Conservation (phyloP, 2,329 filamentous ascomycete species). For the Aspergillus uvarum region DNA sequence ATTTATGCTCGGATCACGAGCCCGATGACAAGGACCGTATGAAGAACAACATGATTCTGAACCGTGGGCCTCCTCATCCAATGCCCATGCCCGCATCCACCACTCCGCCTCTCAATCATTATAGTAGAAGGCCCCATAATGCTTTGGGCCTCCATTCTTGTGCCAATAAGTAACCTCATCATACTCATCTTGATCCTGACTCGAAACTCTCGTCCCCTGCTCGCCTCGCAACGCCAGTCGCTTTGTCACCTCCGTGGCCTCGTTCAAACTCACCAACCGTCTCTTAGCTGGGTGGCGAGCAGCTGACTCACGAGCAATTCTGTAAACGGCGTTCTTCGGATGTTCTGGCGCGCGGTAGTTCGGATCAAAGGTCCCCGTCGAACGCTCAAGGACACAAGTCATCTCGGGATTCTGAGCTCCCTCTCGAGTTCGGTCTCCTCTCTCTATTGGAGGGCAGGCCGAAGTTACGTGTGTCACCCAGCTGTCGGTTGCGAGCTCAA, state of each 20-base stretch:
- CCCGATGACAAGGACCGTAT: no score
- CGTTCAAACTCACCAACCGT: constrained; percentile 56
- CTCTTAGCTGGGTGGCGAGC: constrained; percentile 41
- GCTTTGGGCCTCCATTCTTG: neutral
- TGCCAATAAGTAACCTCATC: constrained; percentile 12
- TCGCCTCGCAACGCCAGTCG: constrained; percentile 37
- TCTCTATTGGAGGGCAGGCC: constrained; percentile 8
- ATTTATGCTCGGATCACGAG: no score
- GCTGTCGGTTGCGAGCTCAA: constrained; percentile 49
- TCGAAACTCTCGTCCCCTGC: neutral
- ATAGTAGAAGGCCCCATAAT: neutral
- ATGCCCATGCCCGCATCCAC: no score
- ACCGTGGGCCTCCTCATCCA: no score
- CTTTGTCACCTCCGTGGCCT: constrained; percentile 62
- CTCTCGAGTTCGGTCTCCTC: neutral
- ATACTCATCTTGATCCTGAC: neutral
- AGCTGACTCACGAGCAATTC: constrained; percentile 37
- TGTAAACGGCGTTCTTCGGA: constrained; percentile 31
- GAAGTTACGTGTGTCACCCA: constrained; percentile 29
- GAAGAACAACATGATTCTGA: no score
- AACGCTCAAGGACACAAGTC: neutral
- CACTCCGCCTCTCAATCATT: neutral
- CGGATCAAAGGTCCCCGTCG: constrained; percentile 9
- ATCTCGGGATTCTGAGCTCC: neutral
- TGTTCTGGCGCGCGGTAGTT: constrained; percentile 5